Percentiles rank a stretch among this genome's conserved stretches.
phyloP scores from a whole-genome alignment of 2,329 filamentous ascomycete genomes.

The Cadophora sp. region DNA sequence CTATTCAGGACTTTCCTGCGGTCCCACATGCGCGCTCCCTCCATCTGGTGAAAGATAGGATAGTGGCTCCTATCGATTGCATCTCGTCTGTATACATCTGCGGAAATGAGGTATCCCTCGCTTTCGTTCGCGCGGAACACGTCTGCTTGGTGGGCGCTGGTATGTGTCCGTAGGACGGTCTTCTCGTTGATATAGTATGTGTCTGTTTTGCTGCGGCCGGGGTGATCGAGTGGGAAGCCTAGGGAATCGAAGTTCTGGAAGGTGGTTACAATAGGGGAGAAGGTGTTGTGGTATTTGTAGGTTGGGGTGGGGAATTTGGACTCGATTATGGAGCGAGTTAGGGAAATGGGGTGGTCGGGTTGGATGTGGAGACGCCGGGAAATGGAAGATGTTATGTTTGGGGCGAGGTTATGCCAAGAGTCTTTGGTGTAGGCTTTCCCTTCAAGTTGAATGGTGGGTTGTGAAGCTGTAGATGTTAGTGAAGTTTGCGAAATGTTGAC shows the following conservation, averaged over 20 bases:
- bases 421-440: slow-evolving; percentile 72
- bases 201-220: slow-evolving; percentile 85
- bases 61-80: slow-evolving; percentile 95
- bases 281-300: slow-evolving; percentile 78
- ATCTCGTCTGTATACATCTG: slow-evolving; percentile 95
- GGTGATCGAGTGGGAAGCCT: slow-evolving; percentile 86
- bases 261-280: slow-evolving; percentile 84
- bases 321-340: slow-evolving; percentile 92
- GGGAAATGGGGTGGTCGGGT: slow-evolving; percentile 85
- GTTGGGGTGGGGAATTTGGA: slow-evolving; percentile 78
- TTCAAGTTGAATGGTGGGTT: slow-evolving; percentile 26
- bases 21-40: slow-evolving; percentile 91
- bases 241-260: slow-evolving; percentile 96
- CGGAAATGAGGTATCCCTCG: slow-evolving; percentile 86
- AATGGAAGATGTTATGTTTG: slow-evolving; percentile 76
- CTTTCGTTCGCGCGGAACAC: slow-evolving; percentile 75
- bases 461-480: slow-evolving; percentile 18
- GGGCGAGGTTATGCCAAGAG: slow-evolving; percentile 83
- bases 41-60: slow-evolving; percentile 98
- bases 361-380: slow-evolving; percentile 87
- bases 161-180: slow-evolving; percentile 90
- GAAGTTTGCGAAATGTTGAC: neutral
- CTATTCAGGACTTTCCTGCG: slow-evolving; percentile 62
- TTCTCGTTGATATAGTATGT: slow-evolving; percentile 93
- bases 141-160: slow-evolving; percentile 89